Evolutionary conservation across 768 basidiomycete genomes (phyloP), one percentile per base, ranked within the genome.

Genomic region (Candolleomyces aberdarensis): DNA sequence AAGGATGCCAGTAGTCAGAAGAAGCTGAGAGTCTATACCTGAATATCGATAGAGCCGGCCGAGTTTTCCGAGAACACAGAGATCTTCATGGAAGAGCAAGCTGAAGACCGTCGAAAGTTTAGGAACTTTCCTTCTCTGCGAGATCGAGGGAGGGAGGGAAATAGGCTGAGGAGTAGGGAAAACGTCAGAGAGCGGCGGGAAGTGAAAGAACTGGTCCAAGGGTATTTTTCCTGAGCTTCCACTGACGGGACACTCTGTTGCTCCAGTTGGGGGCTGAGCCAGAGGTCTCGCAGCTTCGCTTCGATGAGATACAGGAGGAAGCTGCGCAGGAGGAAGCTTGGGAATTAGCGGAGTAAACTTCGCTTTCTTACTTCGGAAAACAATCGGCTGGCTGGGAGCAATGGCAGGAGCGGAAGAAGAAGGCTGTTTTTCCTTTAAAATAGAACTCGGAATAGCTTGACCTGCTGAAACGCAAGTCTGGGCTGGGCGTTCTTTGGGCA

Each of bases 111-210:
- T 56, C 5, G 89, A 78, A 71, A 86, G 82, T 3, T 64, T 68
- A 20, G 77, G 66, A 3, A 87, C 83, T 57, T 73, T 76, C 70
- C 82, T 88, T 36, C 88, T 75, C 57, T 89, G 82, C 0, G 83
- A 74, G 10, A 87, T 66, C 20, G 78, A 78, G 0, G 89, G 88
- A 1, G 90, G 88, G 36, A 86, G 63, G 5, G 78, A 74, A 48
- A 90, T 82, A 17, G 73, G 63, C 11, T 67, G 58, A 13, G 89
- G 73, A 8, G 64, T 59, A 0, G 68, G 60, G 0, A 32, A 32
- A 17, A 5, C 7, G 1, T 43, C 32, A 19, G 10, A 17, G 15
- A 20, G 3, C 6, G 44, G 9, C 44, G 44, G 6, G 8, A 46
- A 17, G 44, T 46, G 5, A 6, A 17, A 46, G 44, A 46, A 17